Evolutionary conservation across 2,329 filamentous ascomycete genomes (phyloP), one percentile per base, ranked within the genome.

Genomic region (Botryosphaeria dothidea): DNA sequence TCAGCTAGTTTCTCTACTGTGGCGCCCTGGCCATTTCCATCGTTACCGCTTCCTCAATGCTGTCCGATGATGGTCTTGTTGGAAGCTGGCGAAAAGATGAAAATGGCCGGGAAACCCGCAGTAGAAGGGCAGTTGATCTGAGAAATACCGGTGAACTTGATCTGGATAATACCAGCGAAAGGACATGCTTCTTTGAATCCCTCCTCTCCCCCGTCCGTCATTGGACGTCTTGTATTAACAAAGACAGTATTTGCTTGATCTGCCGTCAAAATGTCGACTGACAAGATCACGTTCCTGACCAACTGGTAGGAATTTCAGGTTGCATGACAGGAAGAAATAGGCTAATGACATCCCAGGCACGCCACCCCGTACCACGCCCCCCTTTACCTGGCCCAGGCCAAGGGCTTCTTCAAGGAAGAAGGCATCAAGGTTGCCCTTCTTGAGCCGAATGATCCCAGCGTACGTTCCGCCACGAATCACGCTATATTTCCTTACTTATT

Each of bases 151-250:
- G 81, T 82, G 84, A 91, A 92, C 89, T 92, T 92, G 89, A 91
- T 90, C 88, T 90, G 88, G 87, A 88, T 89, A 91, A 91, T 91
- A 85, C 88, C 88, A 91, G 90, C 90, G 90, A 89, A 92, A 92
- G 90, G 87, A 92, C 86, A 89, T 92, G 90, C 90, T 90, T 89
- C 86, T 87, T 87, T 84, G 80, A 77, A 76, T 45, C 31, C 41
- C 56, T 25, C 41, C 13, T 15, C 11, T 25, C 56, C 77, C 74
- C 73, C 73, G 73, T 68, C 74, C 72, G 27, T 65, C 63, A 51
- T 66, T 63, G 64, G 70, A 66, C 69, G 71, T 71, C 74, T 72
- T 75, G 73, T 75, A 81, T 83, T 87, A 77, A 87, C 81, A 73
- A 70, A 67, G 69, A 72, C 74, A 87, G 82, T 76, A 73, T 74